Conservation (phyloP, 2,329 filamentous ascomycete species). For the Botrytis hyacinthi region DNA sequence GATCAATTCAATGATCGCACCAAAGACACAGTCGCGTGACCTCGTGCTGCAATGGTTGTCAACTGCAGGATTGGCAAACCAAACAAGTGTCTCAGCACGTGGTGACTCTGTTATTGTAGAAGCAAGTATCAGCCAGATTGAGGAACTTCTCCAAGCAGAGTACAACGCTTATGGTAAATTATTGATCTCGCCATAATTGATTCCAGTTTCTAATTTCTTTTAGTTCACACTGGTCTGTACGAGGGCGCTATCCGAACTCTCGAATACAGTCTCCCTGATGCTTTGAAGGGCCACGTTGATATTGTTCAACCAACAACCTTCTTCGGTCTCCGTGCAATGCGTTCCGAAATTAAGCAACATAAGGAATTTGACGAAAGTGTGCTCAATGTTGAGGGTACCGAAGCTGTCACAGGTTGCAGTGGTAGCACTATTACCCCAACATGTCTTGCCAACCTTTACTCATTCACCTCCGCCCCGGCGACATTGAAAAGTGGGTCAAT, state of each 20-base stretch:
- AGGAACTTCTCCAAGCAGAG: conserved; percentile 52
- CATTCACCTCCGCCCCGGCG: conserved; percentile 27
- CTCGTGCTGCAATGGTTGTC: conserved; percentile 58
- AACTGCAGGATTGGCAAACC: conserved; percentile 47
- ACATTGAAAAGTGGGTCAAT: conserved; percentile 30
- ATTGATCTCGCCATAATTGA: not conserved
- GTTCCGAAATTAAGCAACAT: conserved; percentile 30
- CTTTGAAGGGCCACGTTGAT: conserved; percentile 57
- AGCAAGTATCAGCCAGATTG: conserved; percentile 50
- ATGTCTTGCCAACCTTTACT: conserved; percentile 37
- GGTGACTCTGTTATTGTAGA: conserved; percentile 51
- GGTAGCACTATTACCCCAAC: conserved; percentile 33
- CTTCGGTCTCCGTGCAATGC: conserved; percentile 45
- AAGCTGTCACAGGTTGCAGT: conserved; percentile 34
- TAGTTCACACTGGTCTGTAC: conserved; percentile 28
- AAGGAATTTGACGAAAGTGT: conserved; percentile 21
- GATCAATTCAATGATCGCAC: conserved; percentile 53
- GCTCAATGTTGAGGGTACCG: conserved; percentile 19
- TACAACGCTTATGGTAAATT: conserved; percentile 51
- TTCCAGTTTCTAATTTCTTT: conserved; percentile 16
- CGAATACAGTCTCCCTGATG: conserved; percentile 45
- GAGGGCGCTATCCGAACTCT: conserved; percentile 33
- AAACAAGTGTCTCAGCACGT: conserved; percentile 48
- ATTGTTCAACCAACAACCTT: conserved; percentile 60
- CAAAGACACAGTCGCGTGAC: conserved; percentile 50